Conservation (phyloP, 768 basidiomycete genomes). For the Psilocybe azurescens region DNA sequence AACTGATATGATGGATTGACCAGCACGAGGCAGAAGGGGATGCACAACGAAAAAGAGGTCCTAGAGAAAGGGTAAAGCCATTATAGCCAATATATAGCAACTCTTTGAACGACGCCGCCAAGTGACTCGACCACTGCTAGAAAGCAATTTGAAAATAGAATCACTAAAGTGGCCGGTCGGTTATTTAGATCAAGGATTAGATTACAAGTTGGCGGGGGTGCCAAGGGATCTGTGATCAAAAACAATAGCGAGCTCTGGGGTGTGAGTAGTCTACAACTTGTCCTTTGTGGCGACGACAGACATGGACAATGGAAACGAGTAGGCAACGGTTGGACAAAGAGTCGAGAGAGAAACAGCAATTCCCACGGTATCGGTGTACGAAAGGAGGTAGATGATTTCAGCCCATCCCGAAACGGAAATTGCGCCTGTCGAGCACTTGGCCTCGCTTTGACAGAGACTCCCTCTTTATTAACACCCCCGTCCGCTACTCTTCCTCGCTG, state of each 20-base stretch:
- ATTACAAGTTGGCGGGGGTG: constrained; percentile 15
- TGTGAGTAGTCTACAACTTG: neutral
- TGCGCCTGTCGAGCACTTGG: constrained; percentile 35
- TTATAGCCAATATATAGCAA: too few species aligned
- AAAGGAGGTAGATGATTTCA: constrained; percentile 22
- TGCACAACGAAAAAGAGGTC: neutral
- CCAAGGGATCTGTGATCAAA: neutral
- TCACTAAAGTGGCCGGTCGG: constrained; percentile 18
- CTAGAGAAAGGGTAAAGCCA: neutral
- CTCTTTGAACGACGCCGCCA: too few species aligned
- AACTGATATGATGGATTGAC: constrained; percentile 10
- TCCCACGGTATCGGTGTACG: constrained; percentile 24
- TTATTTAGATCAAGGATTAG: constrained; percentile 35
- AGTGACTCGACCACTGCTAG: too few species aligned
- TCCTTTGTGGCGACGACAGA: neutral
- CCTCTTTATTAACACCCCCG: constrained; percentile 18
- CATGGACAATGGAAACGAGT: neutral
- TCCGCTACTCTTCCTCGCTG: neutral
- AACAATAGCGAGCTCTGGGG: neutral
- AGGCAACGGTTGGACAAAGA: constrained; percentile 8
- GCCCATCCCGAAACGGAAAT: constrained; percentile 35
- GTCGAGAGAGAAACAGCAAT: constrained; percentile 3
- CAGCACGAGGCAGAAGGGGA: constrained; percentile 12
- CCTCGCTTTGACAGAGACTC: constrained; percentile 21
- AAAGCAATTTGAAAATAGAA: constrained; percentile 22